Conservation (phyloP, 257 asterid species). For the Nicotiana paniculata region DNA sequence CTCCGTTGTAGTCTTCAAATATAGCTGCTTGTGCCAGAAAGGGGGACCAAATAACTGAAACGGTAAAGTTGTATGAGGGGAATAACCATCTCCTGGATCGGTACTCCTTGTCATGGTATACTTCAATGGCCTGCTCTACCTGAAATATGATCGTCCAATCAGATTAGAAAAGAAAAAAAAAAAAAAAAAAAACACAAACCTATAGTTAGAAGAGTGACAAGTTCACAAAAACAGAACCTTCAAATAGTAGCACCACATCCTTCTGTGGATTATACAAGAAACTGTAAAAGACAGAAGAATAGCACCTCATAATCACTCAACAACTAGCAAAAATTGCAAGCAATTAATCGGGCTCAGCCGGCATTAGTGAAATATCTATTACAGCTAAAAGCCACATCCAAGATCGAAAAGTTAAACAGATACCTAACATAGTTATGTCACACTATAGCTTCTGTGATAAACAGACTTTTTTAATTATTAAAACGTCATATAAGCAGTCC, state of each 20-base stretch:
- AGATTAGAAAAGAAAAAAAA: neutral
- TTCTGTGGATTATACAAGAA: neutral
- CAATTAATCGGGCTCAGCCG: neutral
- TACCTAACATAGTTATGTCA: neutral
- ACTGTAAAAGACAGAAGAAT: neutral
- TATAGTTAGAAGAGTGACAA: neutral
- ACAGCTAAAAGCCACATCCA: neutral
- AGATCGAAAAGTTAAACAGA: neutral
- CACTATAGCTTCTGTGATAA: neutral
- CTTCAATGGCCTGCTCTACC: constrained; percentile 62
- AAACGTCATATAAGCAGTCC: neutral
- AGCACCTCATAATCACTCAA: neutral
- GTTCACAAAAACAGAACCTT: neutral
- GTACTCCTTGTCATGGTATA: constrained; percentile 61
- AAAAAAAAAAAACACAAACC: neutral
- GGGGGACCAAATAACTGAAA: constrained; percentile 78
- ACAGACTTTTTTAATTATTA: neutral
- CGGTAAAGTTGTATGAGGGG: constrained; percentile 51
- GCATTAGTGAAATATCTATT: neutral
- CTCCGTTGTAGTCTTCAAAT: constrained; percentile 57
- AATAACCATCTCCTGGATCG: constrained; percentile 63
- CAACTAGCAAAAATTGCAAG: neutral
- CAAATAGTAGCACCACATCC: neutral
- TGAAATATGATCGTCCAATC: constrained; percentile 10
- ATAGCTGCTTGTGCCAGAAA: constrained; percentile 61